A percentile compares a stretch with the other conserved stretches of the same genome.
Evolutionary conservation across 148 eudicot genomes (phyloP).

Genomic region (Linanthus parryae): DNA sequence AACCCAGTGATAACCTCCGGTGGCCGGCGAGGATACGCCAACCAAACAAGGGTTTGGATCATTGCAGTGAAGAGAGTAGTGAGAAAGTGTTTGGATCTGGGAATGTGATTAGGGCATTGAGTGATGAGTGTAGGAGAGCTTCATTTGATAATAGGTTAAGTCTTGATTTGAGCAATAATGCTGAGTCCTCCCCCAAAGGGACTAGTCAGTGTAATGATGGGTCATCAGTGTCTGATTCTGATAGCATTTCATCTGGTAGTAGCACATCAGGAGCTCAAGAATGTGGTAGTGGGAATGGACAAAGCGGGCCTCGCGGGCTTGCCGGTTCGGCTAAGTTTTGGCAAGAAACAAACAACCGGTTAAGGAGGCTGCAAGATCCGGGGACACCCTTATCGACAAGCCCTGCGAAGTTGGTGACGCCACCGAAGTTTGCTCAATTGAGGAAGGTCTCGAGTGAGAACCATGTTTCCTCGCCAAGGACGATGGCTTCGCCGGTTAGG

Average conservation of each 20-base stretch:
- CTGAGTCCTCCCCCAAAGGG: constrained; percentile 35
- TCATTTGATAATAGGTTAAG: constrained; percentile 77
- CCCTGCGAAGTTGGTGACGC: constrained; percentile 51
- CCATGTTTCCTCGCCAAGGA: constrained; percentile 50
- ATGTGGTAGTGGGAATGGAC: constrained; percentile 24
- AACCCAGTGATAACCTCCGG: constrained; percentile 59
- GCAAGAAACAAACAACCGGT: constrained; percentile 95
- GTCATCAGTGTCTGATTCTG: constrained; percentile 92
- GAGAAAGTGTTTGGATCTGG: constrained; percentile 51
- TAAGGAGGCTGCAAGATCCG: constrained; percentile 90
- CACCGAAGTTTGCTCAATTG: constrained; percentile 47
- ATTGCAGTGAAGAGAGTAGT: constrained; percentile 29
- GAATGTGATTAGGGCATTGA: constrained; percentile 43
- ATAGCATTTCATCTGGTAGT: constrained; percentile 92
- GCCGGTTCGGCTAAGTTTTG: constrained; percentile 73
- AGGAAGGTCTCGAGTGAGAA: constrained; percentile 51
- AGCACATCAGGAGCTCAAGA: constrained; percentile 77
- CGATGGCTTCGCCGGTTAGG: constrained; percentile 71
- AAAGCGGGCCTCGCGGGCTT: constrained; percentile 54
- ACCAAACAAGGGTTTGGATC: constrained; percentile 47
- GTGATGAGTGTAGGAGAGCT: constrained; percentile 51
- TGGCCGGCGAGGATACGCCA: constrained; percentile 75
- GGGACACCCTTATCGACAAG: constrained; percentile 60
- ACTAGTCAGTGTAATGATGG: too few species aligned
- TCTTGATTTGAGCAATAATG: constrained; percentile 46